phyloP scores from a whole-genome alignment of 257 asterid species.

The Cordia subcordata region DNA sequence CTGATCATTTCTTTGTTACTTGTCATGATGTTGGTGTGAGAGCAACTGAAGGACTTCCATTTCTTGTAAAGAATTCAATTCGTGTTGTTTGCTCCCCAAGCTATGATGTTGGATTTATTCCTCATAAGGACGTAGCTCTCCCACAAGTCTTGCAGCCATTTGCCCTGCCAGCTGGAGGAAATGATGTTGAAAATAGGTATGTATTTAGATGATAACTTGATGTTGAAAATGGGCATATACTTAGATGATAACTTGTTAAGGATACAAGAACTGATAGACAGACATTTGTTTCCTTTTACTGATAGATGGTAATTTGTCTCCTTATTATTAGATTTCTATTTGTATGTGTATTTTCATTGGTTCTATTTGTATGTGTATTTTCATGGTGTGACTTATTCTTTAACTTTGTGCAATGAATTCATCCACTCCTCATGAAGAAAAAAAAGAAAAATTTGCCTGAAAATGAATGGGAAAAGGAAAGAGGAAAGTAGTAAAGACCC shows the following conservation, averaged over 20 bases:
- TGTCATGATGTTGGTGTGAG: constrained; percentile 99
- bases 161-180: constrained; percentile 98
- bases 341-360: no score
- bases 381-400: no score
- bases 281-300: no score
- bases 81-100: constrained; percentile 99
- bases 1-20: constrained; percentile 95
- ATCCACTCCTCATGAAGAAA: background rate
- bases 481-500: no score
- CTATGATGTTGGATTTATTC: constrained; percentile 96
- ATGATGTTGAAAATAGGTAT: constrained; percentile 87
- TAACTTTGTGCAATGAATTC: no score
- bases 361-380: no score
- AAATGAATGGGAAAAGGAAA: background rate
- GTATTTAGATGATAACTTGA: background rate
- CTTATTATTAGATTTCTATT: no score
- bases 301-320: no score
- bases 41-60: constrained; percentile 96
- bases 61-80: constrained; percentile 90
- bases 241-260: no score
- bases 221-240: background rate
- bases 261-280: no score
- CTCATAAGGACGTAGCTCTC: constrained; percentile 96
- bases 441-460: background rate
- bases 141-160: constrained; percentile 98